Conservation (phyloP, 805 yeast genomes). For the Grigorovia humatica region DNA sequence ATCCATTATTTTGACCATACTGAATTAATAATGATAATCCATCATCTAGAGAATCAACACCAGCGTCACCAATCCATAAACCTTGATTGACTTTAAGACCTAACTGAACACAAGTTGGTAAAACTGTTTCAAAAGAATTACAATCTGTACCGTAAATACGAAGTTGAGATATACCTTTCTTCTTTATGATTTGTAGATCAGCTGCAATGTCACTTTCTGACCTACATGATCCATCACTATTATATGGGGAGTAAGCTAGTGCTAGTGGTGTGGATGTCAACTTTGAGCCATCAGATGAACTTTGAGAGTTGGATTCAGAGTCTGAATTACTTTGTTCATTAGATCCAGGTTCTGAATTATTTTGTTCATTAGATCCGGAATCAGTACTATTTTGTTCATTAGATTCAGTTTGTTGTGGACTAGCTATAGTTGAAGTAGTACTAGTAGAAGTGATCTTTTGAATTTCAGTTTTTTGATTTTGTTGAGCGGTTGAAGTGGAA, state of each 20-base stretch:
- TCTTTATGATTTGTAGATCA: slow-evolving; percentile 49
- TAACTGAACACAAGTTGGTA: slow-evolving; percentile 45
- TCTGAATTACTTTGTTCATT: background rate
- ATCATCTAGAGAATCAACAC: slow-evolving; percentile 59
- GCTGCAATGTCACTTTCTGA: slow-evolving; percentile 38
- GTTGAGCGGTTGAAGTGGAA: background rate
- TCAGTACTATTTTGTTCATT: background rate
- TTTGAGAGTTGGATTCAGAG: slow-evolving; percentile 4
- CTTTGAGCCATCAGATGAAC: slow-evolving; percentile 7
- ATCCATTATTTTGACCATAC: slow-evolving; percentile 43
- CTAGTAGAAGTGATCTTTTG: slow-evolving; percentile 4
- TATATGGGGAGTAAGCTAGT: slow-evolving; percentile 73
- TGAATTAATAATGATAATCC: slow-evolving; percentile 44
- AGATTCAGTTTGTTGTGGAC: slow-evolving; percentile 3
- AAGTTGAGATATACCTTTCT: slow-evolving; percentile 53
- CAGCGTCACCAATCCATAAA: slow-evolving; percentile 60
- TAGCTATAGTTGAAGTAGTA: slow-evolving; percentile 2
- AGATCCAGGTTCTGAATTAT: background rate
- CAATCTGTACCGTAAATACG: slow-evolving; percentile 89
- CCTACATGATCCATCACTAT: slow-evolving; percentile 59
- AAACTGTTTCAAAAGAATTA: slow-evolving; percentile 50
- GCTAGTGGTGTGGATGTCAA: slow-evolving; percentile 40
- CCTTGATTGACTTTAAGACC: slow-evolving; percentile 81
- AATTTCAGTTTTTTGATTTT: slow-evolving; percentile 1
- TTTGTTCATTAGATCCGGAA: slow-evolving; percentile 3